phyloP scores from a whole-genome alignment of 306 rosid species.

The Rubus parviflorus region DNA sequence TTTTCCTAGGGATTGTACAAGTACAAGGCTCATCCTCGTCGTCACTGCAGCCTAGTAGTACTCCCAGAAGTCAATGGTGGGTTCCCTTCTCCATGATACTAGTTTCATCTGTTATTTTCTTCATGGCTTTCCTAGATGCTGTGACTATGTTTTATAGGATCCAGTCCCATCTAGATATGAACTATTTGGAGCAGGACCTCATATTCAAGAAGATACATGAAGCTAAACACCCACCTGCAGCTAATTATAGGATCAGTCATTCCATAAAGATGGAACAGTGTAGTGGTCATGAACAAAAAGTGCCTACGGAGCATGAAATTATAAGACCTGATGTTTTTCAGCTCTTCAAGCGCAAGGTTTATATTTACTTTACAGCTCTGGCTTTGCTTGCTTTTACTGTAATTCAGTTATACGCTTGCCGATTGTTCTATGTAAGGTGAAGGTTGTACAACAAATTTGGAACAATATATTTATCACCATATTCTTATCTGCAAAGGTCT shows the following conservation, averaged over 20 bases:
- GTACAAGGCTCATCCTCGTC: background rate
- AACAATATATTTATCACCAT: too few relatives aligned
- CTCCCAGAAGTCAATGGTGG: constrained; percentile 3
- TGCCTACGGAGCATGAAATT: background rate
- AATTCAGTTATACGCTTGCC: constrained; percentile 6
- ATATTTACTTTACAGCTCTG: background rate
- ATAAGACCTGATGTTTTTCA: background rate
- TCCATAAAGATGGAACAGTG: background rate
- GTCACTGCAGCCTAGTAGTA: background rate
- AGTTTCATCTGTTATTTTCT: background rate
- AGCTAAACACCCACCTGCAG: background rate
- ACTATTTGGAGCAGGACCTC: background rate
- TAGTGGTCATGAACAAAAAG: background rate
- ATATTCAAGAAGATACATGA: background rate
- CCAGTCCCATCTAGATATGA: constrained; percentile 7
- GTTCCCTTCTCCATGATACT: background rate
- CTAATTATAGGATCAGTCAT: background rate
- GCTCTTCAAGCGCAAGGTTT: constrained; percentile 12
- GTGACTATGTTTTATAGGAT: constrained; percentile 7
- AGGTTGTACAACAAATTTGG: background rate
- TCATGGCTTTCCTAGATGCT: background rate
- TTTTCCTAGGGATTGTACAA: background rate
- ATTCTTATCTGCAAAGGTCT: too few relatives aligned
- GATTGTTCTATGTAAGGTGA: background rate
- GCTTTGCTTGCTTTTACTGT: constrained; percentile 3